A percentile compares a stretch with the other conserved stretches of the same genome.
phyloP scores from a whole-genome alignment of 1,284 basidiomycete species.

The Agaricales sp. region DNA sequence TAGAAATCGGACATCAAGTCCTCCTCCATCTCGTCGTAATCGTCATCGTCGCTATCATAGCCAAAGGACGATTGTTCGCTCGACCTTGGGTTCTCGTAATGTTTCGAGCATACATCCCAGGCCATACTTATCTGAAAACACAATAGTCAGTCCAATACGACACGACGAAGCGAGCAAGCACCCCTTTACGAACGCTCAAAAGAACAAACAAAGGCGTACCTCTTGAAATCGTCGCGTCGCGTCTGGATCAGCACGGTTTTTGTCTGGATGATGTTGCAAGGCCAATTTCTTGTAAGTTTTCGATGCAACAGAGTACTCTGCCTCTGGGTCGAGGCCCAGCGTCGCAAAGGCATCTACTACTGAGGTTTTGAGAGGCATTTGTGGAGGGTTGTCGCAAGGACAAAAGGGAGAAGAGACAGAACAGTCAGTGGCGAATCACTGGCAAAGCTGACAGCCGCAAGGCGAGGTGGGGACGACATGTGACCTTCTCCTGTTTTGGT shows the following conservation, averaged over 20 bases:
- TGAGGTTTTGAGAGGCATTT: conserved; percentile 17
- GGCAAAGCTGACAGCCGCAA: too few species aligned
- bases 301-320: conserved; percentile 16
- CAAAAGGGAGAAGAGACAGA: not conserved
- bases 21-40: conserved; percentile 17
- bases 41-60: conserved; percentile 5
- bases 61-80: conserved; percentile 13
- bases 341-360: conserved; percentile 20
- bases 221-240: conserved; percentile 23
- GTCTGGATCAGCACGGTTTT: conserved; percentile 18
- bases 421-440: too few species aligned
- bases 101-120: conserved; percentile 22
- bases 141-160: not conserved
- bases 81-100: conserved; percentile 23
- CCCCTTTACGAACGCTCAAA: not conserved
- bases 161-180: not conserved
- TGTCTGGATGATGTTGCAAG: conserved; percentile 23
- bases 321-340: conserved; percentile 18
- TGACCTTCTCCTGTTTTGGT: too few species aligned
- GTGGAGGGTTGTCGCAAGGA: not conserved
- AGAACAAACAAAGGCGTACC: conserved; percentile 10
- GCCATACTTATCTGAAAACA: conserved; percentile 22
- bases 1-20: conserved; percentile 20
- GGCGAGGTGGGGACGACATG: not conserved
- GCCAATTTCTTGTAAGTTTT: conserved; percentile 23